Evolutionary conservation across 139 green algal genomes (phyloP).

Genomic region (Chlorokybus atmophyticus): DNA sequence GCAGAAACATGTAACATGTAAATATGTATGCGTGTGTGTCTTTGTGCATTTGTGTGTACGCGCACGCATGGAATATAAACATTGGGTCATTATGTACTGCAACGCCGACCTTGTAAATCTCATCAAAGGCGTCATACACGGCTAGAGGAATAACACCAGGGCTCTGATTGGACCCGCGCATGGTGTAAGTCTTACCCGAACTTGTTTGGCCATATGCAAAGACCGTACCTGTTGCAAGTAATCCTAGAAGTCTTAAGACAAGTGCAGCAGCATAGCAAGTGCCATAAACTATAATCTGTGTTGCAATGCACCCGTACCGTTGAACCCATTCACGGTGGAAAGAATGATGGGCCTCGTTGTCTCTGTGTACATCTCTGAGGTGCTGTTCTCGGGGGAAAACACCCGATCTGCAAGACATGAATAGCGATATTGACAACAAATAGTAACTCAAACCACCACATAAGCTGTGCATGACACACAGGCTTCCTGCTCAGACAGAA

Average conservation of each 20-base stretch:
- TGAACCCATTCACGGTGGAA: not conserved
- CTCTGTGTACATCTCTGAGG: slow-evolving; percentile 56
- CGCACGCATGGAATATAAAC: not conserved
- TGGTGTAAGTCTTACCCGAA: slow-evolving; percentile 91
- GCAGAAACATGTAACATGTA: slow-evolving; percentile 1
- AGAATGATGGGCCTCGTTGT: slow-evolving; percentile 44
- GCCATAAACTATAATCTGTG: not conserved
- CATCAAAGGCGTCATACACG: slow-evolving; percentile 61
- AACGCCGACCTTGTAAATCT: slow-evolving; percentile 10
- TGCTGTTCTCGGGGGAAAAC: no score
- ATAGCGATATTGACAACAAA: no score
- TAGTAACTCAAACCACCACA: no score
- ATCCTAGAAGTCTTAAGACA: not conserved
- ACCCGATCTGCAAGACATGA: no score
- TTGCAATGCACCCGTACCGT: slow-evolving; percentile 1
- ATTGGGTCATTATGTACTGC: not conserved
- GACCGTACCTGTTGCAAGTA: slow-evolving; percentile 58
- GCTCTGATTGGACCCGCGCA: slow-evolving; percentile 52
- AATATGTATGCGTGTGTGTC: no score
- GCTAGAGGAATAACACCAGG: slow-evolving; percentile 72
- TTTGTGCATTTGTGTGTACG: no score
- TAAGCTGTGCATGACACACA: no score
- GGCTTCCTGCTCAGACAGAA: no score
- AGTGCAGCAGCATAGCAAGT: not conserved
- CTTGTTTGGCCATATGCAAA: slow-evolving; percentile 96